A percentile compares a stretch with the other conserved stretches of the same genome.
phyloP scores from a whole-genome alignment of 257 asterid species.

The Salvia miltiorrhiza region DNA sequence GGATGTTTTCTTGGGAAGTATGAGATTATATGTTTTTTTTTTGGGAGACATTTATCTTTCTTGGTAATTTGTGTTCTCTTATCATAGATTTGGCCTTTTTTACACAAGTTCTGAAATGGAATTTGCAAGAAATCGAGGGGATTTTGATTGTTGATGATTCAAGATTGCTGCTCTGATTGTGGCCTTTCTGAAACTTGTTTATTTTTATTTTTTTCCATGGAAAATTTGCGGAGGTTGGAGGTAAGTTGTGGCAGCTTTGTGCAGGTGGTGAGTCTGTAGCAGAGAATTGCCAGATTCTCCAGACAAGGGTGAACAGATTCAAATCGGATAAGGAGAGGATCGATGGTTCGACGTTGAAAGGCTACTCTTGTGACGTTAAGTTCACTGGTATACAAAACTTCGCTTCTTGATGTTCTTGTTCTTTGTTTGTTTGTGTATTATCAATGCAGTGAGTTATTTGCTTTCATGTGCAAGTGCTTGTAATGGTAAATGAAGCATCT shows the following conservation, averaged over 20 bases:
- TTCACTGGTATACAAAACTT: constrained; percentile 56
- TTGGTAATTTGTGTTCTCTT: constrained; percentile 2
- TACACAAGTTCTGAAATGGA: neutral
- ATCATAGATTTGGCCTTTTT: neutral
- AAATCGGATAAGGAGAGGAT: constrained; percentile 63
- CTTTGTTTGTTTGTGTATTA: neutral
- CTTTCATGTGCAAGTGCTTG: neutral
- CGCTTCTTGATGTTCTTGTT: constrained; percentile 11
- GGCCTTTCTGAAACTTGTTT: neutral
- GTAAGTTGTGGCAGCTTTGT: constrained; percentile 11
- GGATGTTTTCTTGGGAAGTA: neutral
- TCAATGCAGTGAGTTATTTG: neutral
- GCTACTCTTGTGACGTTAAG: constrained; percentile 79
- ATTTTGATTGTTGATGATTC: neutral
- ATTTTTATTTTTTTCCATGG: neutral
- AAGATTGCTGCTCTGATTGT: neutral
- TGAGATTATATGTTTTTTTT: neutral
- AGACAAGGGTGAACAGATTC: constrained; percentile 83
- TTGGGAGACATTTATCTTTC: neutral
- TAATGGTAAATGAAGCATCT: neutral
- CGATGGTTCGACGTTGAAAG: constrained; percentile 49
- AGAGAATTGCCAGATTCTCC: constrained; percentile 94
- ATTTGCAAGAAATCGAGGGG: constrained; percentile 4
- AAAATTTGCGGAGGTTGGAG: constrained; percentile 1
- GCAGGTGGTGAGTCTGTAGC: constrained; percentile 93